Base-by-base conservation (phyloP, 2,329 filamentous ascomycete genomes). In the Talaromyces rugulosus region DNA sequence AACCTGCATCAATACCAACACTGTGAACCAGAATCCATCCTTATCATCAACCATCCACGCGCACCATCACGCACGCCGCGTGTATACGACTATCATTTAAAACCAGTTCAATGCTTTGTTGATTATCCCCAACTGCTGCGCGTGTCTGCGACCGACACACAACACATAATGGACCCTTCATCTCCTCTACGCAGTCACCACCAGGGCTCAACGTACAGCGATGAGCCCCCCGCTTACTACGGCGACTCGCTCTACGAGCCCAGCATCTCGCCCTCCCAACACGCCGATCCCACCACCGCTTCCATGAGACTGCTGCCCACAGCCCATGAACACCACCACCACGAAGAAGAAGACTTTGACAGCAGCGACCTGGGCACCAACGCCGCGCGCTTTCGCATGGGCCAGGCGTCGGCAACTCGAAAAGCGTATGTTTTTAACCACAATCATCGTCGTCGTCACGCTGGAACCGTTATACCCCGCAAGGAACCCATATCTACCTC, bases 261-360 rank as follows among this genome's bases (percentile, higher is more conserved):
- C 71, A 72, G 12, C 70, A 70, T 56, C 62, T 75, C 61, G 68
- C 72, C 55, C 69, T 73, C 30, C 62, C 68, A 56, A 67, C 74
- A 42, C 72, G 44, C 52, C n/a, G 62, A 63, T 31, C 23, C 71
- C 12, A 73, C 76, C 28, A 73, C 76, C 28, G 70, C 75, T 8
- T 79, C 80, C 0, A 78, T 81, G 77, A 75, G 79, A 42, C 67
- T 82, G 63, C 67, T 82, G 31, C 78, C 79, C 5, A 75, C 75
- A 9, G 73, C 69, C 34, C 69, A 73, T 11, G 72, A 75, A 33
- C 66, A 74, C 16, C 23, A 74, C 16, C 23, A 23, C 23, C 23
- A 23, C 23, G 23, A 23, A 23, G 75, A 78, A 31, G 69, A 71
- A 34, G 71, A 74, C 47, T 34, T 71, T 62, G 67, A 69, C 61